Evolutionary conservation across 1,284 basidiomycete species (phyloP), one percentile per base, ranked within the genome.

Genomic region (Ustilago trichophora): DNA sequence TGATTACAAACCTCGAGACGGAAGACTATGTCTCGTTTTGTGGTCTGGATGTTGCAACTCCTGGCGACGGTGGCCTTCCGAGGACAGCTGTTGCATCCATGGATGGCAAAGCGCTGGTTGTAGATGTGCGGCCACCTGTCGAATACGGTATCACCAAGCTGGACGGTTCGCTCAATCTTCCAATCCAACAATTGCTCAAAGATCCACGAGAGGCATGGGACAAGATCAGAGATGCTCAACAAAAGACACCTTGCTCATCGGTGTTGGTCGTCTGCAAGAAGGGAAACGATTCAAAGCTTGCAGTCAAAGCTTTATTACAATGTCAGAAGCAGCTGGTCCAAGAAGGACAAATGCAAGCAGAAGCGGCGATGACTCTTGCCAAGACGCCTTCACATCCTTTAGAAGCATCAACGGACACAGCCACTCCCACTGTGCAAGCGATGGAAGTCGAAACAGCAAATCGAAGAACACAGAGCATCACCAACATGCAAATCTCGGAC

Each of bases 141-240:
- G 94, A 98, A 82, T 98, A 89, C 80, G 89, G 88, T 0, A 97
- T 98, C 34, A 93, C 92, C 65, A 87, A 88, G 48, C 80, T 98
- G 19, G 88, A 89, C 3, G 84, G 84, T 1, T 92, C 91, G 5
- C 85, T 82, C 49, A 93, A 90, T 73, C 80, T 92, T 4, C 90
- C 91, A 0, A 83, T 92, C 10, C 82, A 84, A 25, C 83, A 86
- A 26, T 81, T 92, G 0, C 83, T 89, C 10, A 85, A 86, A 3
- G 82, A 88, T 60, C 90, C 91, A 0, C 65, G 75, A 5, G 65
- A 81, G 8, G 81, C 84, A 50, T 49, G 86, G 29, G 76, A 83
- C 9, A 19, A 33, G 40, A 64, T 74, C 11, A 27, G 36, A 10
- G n/a, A 38, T 12, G 43, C 31, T 29, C 37, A 34, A 24, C 56